phyloP scores from a whole-genome alignment of 2,329 filamentous ascomycete genomes.

The Periglandula ipomoeae region DNA sequence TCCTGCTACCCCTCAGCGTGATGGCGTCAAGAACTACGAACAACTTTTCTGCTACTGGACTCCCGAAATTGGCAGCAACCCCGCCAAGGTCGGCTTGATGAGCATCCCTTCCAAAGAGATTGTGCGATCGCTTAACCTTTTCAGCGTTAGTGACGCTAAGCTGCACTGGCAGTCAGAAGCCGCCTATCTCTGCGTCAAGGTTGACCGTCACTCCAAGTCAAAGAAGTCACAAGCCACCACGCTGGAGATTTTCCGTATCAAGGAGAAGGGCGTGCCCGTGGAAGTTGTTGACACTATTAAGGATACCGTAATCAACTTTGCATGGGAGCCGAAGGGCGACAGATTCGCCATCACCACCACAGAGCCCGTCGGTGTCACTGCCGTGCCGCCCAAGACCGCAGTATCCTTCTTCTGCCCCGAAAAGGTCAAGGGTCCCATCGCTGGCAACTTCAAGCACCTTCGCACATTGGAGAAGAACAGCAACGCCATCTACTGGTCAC shows the following conservation, averaged over 20 bases:
- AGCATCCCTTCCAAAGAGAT: conserved; percentile 91
- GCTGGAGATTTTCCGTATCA: conserved; percentile 94
- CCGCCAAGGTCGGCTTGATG: conserved; percentile 95
- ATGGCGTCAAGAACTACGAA: conserved; percentile 84
- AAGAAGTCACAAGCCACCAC: conserved; percentile 98
- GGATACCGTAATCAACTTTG: conserved; percentile 98
- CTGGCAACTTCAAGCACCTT: conserved; percentile 94
- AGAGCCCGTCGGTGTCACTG: conserved; percentile 68
- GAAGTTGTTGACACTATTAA: conserved; percentile 97
- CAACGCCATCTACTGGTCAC: conserved; percentile 99
- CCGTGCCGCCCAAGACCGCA: conserved; percentile 84
- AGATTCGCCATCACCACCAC: conserved; percentile 96
- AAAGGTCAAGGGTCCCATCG: conserved; percentile 70
- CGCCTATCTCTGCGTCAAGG: conserved; percentile 94
- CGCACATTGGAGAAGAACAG: conserved; percentile 96
- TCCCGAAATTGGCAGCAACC: conserved; percentile 94
- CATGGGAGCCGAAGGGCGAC: conserved; percentile 97
- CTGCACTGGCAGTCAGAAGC: conserved; percentile 97
- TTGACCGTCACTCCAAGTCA: conserved; percentile 96
- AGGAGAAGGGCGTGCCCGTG: conserved; percentile 95
- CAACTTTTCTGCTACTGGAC: conserved; percentile 99
- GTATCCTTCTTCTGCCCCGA: conserved; percentile 97
- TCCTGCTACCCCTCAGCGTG: conserved; percentile 70
- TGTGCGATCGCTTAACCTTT: conserved; percentile 88
- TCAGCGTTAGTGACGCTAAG: conserved; percentile 96